Percentiles rank a stretch among this genome's conserved stretches.
phyloP scores from a whole-genome alignment of 2,329 filamentous ascomycete species.

The Microdochium nivale region DNA sequence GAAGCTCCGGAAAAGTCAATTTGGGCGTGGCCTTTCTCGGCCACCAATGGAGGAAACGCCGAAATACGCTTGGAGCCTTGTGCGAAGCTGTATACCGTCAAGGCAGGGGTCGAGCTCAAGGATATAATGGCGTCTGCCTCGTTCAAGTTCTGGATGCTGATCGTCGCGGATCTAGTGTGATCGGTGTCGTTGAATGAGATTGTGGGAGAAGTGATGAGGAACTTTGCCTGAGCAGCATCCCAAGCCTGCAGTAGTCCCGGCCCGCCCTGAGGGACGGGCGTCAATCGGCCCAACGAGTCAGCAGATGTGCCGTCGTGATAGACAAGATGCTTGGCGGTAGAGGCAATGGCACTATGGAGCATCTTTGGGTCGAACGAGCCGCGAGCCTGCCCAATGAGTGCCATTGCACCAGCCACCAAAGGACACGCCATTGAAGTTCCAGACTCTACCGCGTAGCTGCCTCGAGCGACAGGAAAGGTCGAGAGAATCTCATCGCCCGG shows the following conservation, averaged over 20 bases:
- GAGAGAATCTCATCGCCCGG: slow-evolving; percentile 39
- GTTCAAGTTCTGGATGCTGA: slow-evolving; percentile 31
- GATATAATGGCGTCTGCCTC: slow-evolving; percentile 24
- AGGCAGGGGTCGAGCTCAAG: slow-evolving; percentile 24
- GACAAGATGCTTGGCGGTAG: slow-evolving; percentile 18
- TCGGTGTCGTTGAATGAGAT: slow-evolving; percentile 36
- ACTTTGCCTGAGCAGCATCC: slow-evolving; percentile 27
- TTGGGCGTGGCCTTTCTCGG: slow-evolving; percentile 2
- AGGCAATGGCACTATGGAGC: slow-evolving; percentile 16
- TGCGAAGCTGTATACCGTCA: slow-evolving; percentile 27
- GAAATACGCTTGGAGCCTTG: slow-evolving; percentile 3
- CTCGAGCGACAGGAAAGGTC: no score
- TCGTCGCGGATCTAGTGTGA: slow-evolving; percentile 24
- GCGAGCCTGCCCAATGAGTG: slow-evolving; percentile 20
- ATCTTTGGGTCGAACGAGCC: slow-evolving; percentile 15
- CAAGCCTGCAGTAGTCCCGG: slow-evolving; percentile 32
- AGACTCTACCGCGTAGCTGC: slow-evolving; percentile 37
- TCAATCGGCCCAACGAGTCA: slow-evolving; percentile 4
- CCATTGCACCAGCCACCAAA: slow-evolving; percentile 30
- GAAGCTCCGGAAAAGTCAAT: slow-evolving; percentile 7
- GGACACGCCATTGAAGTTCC: slow-evolving; percentile 48
- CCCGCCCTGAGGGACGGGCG: slow-evolving; percentile 31
- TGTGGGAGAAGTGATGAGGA: slow-evolving; percentile 24
- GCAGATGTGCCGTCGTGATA: slow-evolving; percentile 18
- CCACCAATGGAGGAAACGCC: slow-evolving; percentile 9